phyloP scores from a whole-genome alignment of 2,329 filamentous ascomycete genomes.

The Harringtonia aguacate region DNA sequence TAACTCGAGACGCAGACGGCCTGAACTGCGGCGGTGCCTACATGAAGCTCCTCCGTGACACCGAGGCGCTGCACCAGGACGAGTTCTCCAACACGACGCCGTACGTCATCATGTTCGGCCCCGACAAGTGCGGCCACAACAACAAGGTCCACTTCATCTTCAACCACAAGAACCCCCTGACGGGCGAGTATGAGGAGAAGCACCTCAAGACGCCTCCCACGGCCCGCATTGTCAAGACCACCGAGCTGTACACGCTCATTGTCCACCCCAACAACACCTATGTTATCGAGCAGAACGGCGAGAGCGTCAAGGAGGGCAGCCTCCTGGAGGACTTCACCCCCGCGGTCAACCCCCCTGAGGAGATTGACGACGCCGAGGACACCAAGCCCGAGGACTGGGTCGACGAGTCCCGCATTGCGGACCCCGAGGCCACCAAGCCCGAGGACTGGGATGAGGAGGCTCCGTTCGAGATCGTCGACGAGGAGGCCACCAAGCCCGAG shows the following conservation, averaged over 20 bases:
- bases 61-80: slow-evolving; percentile 90
- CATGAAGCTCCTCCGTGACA: slow-evolving; percentile 97
- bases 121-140: slow-evolving; percentile 97
- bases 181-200: slow-evolving; percentile 99
- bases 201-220: slow-evolving; percentile 77
- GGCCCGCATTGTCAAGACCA: slow-evolving; percentile 83
- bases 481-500: slow-evolving; percentile 80
- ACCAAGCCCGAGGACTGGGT: slow-evolving; percentile 94
- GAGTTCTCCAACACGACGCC: slow-evolving; percentile 97
- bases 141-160: slow-evolving; percentile 99
- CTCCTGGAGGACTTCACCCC: slow-evolving; percentile 91
- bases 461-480: slow-evolving; percentile 89
- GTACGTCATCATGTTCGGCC: slow-evolving; percentile 99
- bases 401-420: slow-evolving; percentile 80
- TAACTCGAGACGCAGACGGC: slow-evolving; percentile 54
- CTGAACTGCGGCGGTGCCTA: slow-evolving; percentile 98
- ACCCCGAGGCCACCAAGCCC: slow-evolving; percentile 90
- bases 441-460: slow-evolving; percentile 99
- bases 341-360: slow-evolving; percentile 83
- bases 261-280: slow-evolving; percentile 96
- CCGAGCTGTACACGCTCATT: slow-evolving; percentile 91
- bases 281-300: slow-evolving; percentile 83
- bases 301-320: slow-evolving; percentile 77
- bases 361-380: slow-evolving; percentile 93
- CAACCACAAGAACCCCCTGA: slow-evolving; percentile 99